Conservation (phyloP, 2,329 filamentous ascomycete species). For the Cercospora janseana region DNA sequence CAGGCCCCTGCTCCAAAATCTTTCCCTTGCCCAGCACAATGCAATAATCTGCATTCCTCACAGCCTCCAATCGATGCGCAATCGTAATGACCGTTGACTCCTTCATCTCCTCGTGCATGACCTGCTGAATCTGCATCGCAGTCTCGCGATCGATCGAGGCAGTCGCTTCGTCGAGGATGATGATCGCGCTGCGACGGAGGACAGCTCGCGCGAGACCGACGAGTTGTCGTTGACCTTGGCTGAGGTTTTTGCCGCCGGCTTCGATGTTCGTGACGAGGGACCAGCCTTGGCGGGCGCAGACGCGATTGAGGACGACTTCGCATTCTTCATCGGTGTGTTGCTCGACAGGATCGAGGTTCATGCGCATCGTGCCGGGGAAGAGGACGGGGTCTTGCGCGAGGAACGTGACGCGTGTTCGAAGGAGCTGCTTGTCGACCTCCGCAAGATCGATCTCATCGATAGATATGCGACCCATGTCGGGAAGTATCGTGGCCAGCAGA, state of each 20-base stretch:
- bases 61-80: constrained; percentile 63
- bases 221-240: constrained; percentile 64
- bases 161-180: constrained; percentile 66
- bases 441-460: constrained; percentile 62
- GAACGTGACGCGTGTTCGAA: constrained; percentile 64
- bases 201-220: constrained; percentile 64
- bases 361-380: constrained; percentile 60
- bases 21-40: constrained; percentile 55
- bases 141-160: constrained; percentile 64
- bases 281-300: constrained; percentile 58
- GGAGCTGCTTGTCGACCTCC: constrained; percentile 57
- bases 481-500: constrained; percentile 57
- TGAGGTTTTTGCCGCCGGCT: constrained; percentile 60
- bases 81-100: constrained; percentile 64
- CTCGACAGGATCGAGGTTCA: constrained; percentile 61
- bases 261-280: constrained; percentile 57
- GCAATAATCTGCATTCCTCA: constrained; percentile 57
- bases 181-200: constrained; percentile 58
- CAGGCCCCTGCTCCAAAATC: constrained; percentile 42
- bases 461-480: constrained; percentile 55
- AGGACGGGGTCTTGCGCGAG: constrained; percentile 66
- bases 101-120: constrained; percentile 56
- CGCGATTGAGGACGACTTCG: constrained; percentile 52
- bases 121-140: constrained; percentile 54
- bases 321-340: constrained; percentile 59